phyloP scores from a whole-genome alignment of 2,329 filamentous ascomycete genomes.

The Elsinoe perseae region DNA sequence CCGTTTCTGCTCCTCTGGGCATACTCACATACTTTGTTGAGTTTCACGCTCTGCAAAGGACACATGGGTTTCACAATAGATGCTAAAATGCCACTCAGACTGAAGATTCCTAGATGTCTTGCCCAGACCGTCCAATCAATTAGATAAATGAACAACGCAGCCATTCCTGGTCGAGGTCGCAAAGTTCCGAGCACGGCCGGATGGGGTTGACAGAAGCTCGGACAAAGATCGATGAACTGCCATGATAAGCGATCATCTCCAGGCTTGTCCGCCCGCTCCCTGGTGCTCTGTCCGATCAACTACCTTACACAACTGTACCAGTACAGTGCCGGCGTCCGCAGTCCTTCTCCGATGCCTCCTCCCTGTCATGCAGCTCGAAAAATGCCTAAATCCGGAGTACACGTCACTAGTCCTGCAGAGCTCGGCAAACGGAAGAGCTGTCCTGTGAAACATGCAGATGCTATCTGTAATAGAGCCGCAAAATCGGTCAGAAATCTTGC shows the following conservation, averaged over 20 bases:
- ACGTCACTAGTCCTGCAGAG: conserved; percentile 2
- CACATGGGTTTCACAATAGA: no score
- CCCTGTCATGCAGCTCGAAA: background rate
- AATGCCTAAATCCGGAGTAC: background rate
- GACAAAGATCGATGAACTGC: background rate
- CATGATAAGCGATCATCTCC: background rate
- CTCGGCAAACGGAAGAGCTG: conserved; percentile 1
- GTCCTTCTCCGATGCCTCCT: background rate
- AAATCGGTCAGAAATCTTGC: background rate
- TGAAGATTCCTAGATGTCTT: no score
- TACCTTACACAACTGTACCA: background rate
- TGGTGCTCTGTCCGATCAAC: background rate
- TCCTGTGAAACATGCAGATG: conserved; percentile 6
- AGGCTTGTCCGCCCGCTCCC: background rate
- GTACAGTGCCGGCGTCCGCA: background rate
- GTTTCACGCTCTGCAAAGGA: no score
- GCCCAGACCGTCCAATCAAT: no score
- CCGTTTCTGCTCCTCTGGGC: no score
- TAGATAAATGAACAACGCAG: no score
- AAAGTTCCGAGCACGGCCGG: conserved; percentile 5
- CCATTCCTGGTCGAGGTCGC: conserved; percentile 11
- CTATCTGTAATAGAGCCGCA: background rate
- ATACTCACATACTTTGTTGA: no score
- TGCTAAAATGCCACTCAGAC: no score
- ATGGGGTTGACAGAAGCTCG: conserved; percentile 7